Evolutionary conservation across 1,139 yeast species (phyloP).

Genomic region (Saccharomyces uvarum): DNA sequence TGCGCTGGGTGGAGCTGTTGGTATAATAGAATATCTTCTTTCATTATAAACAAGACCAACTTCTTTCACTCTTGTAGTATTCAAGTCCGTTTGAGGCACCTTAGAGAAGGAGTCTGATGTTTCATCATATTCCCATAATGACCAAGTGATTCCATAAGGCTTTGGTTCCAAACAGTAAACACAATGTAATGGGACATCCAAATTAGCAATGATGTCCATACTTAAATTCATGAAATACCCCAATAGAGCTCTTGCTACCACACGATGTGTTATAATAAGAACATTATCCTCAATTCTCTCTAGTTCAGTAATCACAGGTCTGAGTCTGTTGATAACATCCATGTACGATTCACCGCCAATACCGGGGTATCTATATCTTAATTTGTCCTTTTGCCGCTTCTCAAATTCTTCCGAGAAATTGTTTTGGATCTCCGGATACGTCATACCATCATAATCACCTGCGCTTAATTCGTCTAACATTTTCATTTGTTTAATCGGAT

Average conservation of each 20-base stretch:
- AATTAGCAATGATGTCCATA: constrained; percentile 74
- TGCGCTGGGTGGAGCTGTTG: constrained; percentile 52
- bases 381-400: constrained; percentile 65
- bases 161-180: constrained; percentile 83
- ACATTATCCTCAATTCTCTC: constrained; percentile 88
- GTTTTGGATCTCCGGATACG: constrained; percentile 70
- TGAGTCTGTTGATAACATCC: constrained; percentile 82
- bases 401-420: constrained; percentile 71
- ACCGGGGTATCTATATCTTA: constrained; percentile 86
- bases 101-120: constrained; percentile 67
- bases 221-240: constrained; percentile 86
- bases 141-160: constrained; percentile 93
- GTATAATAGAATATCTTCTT: constrained; percentile 62
- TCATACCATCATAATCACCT: constrained; percentile 87
- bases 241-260: constrained; percentile 75
- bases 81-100: constrained; percentile 58
- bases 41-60: constrained; percentile 61
- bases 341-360: constrained; percentile 94
- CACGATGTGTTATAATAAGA: constrained; percentile 78
- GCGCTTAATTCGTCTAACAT: constrained; percentile 92
- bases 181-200: constrained; percentile 89
- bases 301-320: constrained; percentile 86
- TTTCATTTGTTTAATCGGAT: constrained; percentile 79
- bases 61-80: constrained; percentile 44
- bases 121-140: constrained; percentile 80